Conservation (phyloP, 2,329 filamentous ascomycete genomes). For the Apiospora marii region DNA sequence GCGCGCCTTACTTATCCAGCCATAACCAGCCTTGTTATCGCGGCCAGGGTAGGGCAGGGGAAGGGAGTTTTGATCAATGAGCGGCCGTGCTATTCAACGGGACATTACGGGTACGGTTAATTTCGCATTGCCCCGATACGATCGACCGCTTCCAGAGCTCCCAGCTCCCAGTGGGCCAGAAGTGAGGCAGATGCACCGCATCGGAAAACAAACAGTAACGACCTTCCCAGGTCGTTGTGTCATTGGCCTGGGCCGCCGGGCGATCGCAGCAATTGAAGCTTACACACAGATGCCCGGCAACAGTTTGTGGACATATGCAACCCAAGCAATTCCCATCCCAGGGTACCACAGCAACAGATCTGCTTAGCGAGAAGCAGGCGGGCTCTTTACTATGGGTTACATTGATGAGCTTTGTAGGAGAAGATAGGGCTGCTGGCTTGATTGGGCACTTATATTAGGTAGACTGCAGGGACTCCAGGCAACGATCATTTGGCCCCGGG, state of each 20-base stretch:
- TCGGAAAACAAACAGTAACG: background rate
- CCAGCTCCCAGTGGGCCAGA: background rate
- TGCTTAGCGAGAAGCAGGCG: background rate
- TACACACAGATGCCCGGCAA: slow-evolving; percentile 5
- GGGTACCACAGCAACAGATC: background rate
- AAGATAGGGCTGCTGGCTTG: background rate
- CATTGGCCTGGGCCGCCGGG: slow-evolving; percentile 14
- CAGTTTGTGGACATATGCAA: background rate
- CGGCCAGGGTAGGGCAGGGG: background rate
- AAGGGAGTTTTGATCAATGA: background rate
- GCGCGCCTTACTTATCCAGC: background rate
- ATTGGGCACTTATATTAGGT: slow-evolving; percentile 2
- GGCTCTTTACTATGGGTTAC: background rate
- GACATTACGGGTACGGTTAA: background rate
- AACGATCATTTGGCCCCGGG: background rate
- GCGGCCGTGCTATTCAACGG: background rate
- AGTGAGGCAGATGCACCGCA: slow-evolving; percentile 20
- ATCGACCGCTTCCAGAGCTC: background rate
- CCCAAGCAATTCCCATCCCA: background rate
- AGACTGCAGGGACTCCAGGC: background rate
- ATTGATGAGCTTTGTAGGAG: background rate
- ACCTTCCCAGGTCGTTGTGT: background rate
- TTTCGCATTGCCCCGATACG: background rate
- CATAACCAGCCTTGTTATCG: background rate
- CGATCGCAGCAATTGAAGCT: slow-evolving; percentile 21